A percentile compares a stretch with the other conserved stretches of the same genome.
Conservation (phyloP, 805 yeast genomes). For the Pichia paraexigua region DNA sequence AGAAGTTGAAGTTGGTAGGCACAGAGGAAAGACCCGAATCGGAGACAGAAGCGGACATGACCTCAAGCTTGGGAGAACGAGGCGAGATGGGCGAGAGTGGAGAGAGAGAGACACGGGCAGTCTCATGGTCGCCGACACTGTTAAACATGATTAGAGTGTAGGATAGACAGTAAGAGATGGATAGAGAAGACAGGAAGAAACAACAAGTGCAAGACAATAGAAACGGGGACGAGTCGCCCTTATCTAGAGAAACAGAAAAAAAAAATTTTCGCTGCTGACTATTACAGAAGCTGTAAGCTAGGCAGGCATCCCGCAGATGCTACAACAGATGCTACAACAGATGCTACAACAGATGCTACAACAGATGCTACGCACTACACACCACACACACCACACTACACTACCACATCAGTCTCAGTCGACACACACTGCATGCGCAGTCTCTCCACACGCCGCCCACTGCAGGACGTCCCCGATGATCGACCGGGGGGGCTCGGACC, state of each 20-base stretch:
- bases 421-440: not conserved
- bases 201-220: not conserved
- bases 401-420: not conserved
- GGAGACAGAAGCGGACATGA: constrained; percentile 1
- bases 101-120: not conserved
- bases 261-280: too few species aligned
- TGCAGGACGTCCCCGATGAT: not conserved
- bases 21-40: constrained; percentile 1
- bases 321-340: too few species aligned
- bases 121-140: too few species aligned
- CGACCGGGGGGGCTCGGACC: not conserved
- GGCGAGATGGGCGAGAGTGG: not conserved
- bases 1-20: not conserved
- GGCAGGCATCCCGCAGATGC: too few species aligned
- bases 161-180: too few species aligned
- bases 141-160: too few species aligned
- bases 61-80: not conserved
- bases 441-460: constrained; percentile 20
- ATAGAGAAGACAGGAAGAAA: too few species aligned
- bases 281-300: too few species aligned
- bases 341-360: too few species aligned
- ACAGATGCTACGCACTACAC: too few species aligned
- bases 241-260: not conserved
- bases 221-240: not conserved
- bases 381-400: not conserved